Base-by-base conservation (phyloP, 2,329 filamentous ascomycete species). In the Cladobotryum mycophilum region DNA sequence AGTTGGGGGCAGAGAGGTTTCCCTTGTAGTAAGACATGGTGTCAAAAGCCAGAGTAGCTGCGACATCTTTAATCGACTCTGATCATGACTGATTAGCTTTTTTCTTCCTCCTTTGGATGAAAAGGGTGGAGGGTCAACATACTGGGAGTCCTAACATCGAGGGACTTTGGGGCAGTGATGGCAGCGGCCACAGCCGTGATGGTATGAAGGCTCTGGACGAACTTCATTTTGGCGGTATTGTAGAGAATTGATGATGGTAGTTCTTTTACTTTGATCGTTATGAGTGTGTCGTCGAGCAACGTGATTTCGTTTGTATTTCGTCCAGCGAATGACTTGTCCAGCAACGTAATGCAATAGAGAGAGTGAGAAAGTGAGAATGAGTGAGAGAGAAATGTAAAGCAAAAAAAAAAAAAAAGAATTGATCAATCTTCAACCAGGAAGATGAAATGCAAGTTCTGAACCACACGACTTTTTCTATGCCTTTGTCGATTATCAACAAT, bases 21-120 rank as follows among this genome's bases (percentile, higher is more conserved):
- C 84, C 84, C 1, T 72, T 75, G 66, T 87, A 88, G 65, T 81
- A 85, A 40, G 72, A 73, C 73, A 86, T 81, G 59, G 83, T 70
- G 43, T 76, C 82, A 46, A 74, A 71, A 5, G 83, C 83, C 47
- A 86, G 67, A 2, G 76, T 79, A 55, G 76, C 78, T 15, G 84
- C 77, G 5, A 81, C 82, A 54, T 73, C 72, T 56, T 77, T 79
- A 59, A 88, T 76, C 0, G 82, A 86, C 34, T 69, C 83, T 86
- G 58, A n/a, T 8, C 4, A n/a, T 15, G 5, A 15, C 25, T 46
- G 18, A 47, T 14, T 18, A 17, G 22, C 12, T 15, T 9, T 37
- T n/a, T 14, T n/a, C 4, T 38, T 17, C 15, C n/a, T n/a, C n/a
- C n/a, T n/a, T 47, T 47, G 33, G 18, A 4, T 38, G 17, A 41